phyloP scores from a whole-genome alignment of 2,329 filamentous ascomycete genomes.

The Pseudocercospora crystallina region DNA sequence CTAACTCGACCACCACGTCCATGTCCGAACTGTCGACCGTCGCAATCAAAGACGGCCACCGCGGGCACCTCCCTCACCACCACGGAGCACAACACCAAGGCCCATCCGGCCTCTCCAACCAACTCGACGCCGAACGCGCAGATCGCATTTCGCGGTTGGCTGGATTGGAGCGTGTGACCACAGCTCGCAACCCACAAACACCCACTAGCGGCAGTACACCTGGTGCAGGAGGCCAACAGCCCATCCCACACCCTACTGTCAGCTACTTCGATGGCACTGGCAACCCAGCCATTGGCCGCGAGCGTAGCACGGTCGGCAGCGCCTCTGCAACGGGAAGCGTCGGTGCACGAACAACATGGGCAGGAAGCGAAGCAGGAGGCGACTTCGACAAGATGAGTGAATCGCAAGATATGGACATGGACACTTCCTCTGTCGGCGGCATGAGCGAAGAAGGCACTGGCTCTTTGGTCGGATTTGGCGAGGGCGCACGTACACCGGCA shows the following conservation, averaged over 20 bases:
- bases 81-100: constrained; percentile 41
- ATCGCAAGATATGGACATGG: constrained; percentile 40
- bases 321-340: constrained; percentile 83
- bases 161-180: constrained; percentile 83
- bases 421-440: constrained; percentile 66
- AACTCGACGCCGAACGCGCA: constrained; percentile 56
- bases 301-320: constrained; percentile 85
- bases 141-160: constrained; percentile 90
- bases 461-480: constrained; percentile 86
- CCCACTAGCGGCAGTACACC: constrained; percentile 40
- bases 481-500: constrained; percentile 68
- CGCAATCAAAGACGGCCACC: constrained; percentile 94
- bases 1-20: constrained; percentile 87
- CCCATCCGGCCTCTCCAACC: constrained; percentile 51
- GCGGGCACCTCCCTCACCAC: constrained; percentile 69
- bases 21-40: constrained; percentile 89
- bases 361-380: constrained; percentile 60
- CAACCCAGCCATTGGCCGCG: constrained; percentile 62
- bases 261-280: constrained; percentile 82
- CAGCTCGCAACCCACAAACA: constrained; percentile 56
- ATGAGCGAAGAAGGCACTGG: constrained; percentile 84
- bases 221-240: constrained; percentile 30
- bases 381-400: constrained; percentile 66
- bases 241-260: constrained; percentile 31
- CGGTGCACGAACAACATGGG: constrained; percentile 68